Conservation (phyloP, 2,329 filamentous ascomycete species). For the Lasiodiplodia citricola region DNA sequence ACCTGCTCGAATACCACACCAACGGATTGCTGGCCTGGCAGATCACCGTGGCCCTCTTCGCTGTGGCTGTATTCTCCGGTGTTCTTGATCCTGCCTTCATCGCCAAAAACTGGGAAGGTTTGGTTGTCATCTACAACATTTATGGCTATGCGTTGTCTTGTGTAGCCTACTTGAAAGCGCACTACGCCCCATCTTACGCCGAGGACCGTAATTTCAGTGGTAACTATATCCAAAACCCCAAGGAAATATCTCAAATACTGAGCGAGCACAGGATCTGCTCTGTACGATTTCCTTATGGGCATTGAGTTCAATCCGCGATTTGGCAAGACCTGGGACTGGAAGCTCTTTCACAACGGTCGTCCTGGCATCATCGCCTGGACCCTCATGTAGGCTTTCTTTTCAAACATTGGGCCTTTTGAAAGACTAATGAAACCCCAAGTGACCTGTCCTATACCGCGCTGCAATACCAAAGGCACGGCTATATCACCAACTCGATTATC, state of each 20-base stretch:
- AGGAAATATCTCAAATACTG: neutral
- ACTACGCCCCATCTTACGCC: slow-evolving; percentile 24
- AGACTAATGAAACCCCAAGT: slow-evolving; percentile 30
- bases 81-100: slow-evolving; percentile 18
- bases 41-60: slow-evolving; percentile 10
- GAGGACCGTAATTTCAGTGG: slow-evolving; percentile 26
- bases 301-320: slow-evolving; percentile 55
- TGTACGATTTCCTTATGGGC: slow-evolving; percentile 68
- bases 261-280: slow-evolving; percentile 13
- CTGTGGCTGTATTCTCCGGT: neutral
- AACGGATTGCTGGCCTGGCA: slow-evolving; percentile 24
- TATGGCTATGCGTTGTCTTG: slow-evolving; percentile 21
- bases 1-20: slow-evolving; percentile 26
- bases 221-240: slow-evolving; percentile 5
- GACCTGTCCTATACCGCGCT: slow-evolving; percentile 48
- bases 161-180: slow-evolving; percentile 23
- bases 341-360: slow-evolving; percentile 44
- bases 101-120: slow-evolving; percentile 23
- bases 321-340: slow-evolving; percentile 42
- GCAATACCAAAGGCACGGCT: slow-evolving; percentile 50
- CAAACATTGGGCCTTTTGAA: neutral
- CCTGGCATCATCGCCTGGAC: slow-evolving; percentile 57
- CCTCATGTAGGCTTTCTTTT: slow-evolving; percentile 45
- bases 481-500: slow-evolving; percentile 50
- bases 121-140: slow-evolving; percentile 23